phyloP scores from a whole-genome alignment of 129 eudicot genomes.

The Rutidosis leptorrhynchoides region DNA sequence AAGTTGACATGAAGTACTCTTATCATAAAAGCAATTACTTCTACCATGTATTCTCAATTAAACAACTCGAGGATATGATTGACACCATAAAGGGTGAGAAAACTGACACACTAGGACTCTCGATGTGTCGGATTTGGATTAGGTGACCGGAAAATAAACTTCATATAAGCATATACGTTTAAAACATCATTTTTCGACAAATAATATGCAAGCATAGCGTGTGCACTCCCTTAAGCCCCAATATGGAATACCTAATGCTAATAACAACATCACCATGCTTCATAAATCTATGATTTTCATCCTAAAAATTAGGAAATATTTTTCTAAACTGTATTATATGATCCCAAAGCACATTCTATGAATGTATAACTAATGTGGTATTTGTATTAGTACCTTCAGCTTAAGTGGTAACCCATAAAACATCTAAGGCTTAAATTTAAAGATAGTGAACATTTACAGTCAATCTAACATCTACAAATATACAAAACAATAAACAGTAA shows the following conservation, averaged over 20 bases:
- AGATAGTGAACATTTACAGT: slow-evolving; percentile 12
- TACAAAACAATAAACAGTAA: not conserved
- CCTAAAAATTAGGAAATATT: not conserved
- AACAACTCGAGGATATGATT: not conserved
- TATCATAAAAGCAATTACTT: too few relatives aligned
- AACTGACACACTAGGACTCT: not conserved
- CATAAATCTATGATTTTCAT: not conserved
- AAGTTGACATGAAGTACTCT: too few relatives aligned
- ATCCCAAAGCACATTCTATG: slow-evolving; percentile 1
- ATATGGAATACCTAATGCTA: not conserved
- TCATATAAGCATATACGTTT: not conserved
- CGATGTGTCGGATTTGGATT: not conserved
- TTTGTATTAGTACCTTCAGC: not conserved
- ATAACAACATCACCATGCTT: not conserved
- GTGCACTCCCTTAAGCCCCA: not conserved
- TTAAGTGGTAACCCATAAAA: not conserved
- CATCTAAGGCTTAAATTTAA: slow-evolving; percentile 1
- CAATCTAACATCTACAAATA: not conserved
- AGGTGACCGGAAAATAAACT: not conserved
- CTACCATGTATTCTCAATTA: not conserved
- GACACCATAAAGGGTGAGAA: not conserved
- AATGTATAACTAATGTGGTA: not conserved
- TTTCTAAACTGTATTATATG: not conserved
- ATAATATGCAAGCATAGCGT: not conserved
- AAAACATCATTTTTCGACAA: not conserved